phyloP scores from a whole-genome alignment of 169 alveolate genomes.

The Cryptosporidium muris region DNA sequence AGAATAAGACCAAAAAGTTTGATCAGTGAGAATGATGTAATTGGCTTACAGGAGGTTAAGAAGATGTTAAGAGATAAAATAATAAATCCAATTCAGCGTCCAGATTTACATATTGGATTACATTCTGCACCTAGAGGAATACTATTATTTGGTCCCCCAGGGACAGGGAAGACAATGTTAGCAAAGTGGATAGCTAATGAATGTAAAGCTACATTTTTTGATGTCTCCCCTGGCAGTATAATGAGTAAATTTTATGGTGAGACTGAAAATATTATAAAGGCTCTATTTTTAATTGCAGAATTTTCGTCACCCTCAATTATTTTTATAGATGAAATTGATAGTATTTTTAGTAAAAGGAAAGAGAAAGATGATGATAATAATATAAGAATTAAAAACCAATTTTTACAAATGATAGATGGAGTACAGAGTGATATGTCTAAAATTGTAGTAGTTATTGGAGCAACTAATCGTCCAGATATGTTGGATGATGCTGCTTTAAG shows the following conservation, averaged over 20 bases:
- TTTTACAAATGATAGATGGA: constrained; percentile 93
- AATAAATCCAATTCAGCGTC: constrained; percentile 84
- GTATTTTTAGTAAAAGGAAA: constrained; percentile 87
- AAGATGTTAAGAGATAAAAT: constrained; percentile 83
- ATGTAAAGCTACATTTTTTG: constrained; percentile 89
- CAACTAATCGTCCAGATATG: constrained; percentile 94
- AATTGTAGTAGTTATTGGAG: constrained; percentile 89
- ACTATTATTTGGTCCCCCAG: constrained; percentile 88
- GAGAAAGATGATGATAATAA: constrained; percentile 90
- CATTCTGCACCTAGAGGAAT: constrained; percentile 88
- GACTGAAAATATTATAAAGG: constrained; percentile 90
- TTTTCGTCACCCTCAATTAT: constrained; percentile 89
- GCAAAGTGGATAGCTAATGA: constrained; percentile 93
- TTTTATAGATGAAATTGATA: constrained; percentile 94
- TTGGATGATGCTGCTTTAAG: constrained; percentile 95
- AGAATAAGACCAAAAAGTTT: constrained; percentile 63
- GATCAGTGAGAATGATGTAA: constrained; percentile 45
- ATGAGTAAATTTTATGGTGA: constrained; percentile 93
- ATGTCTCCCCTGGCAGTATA: constrained; percentile 90
- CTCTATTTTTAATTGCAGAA: constrained; percentile 89
- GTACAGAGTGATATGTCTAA: constrained; percentile 84
- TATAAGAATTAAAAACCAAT: constrained; percentile 91
- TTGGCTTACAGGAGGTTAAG: constrained; percentile 55
- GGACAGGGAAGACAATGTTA: constrained; percentile 88
- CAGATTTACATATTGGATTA: constrained; percentile 85